These are phyloP conservation scores for Neospora caninum DNA, from an alignment of 169 alveolate species.

Conservation along the genomic window DNA sequence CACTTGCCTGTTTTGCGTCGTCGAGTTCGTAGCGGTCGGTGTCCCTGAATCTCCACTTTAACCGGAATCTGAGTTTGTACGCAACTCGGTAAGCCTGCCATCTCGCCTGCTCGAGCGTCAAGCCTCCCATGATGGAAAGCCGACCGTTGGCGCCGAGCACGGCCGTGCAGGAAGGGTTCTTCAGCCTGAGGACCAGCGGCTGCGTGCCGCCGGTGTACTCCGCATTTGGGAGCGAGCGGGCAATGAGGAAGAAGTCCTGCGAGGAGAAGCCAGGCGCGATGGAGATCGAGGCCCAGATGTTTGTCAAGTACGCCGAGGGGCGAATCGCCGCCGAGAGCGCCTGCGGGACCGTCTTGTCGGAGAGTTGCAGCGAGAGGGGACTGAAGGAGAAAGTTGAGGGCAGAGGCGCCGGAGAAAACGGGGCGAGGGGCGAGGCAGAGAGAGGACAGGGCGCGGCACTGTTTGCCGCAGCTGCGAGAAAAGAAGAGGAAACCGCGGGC, in stretches of 20 bases:
- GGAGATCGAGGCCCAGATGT: conserved; percentile 50
- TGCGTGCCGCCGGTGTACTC: conserved; percentile 40
- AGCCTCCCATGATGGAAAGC: conserved; percentile 62
- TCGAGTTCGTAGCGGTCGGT: too few species aligned
- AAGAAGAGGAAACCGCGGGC: conserved; percentile 9
- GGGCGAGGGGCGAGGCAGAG: not conserved
- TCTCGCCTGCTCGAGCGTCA: conserved; percentile 57
- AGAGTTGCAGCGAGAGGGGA: not conserved
- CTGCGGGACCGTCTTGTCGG: not conserved
- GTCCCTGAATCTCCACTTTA: conserved; percentile 41
- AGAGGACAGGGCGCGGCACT: not conserved
- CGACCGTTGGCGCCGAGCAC: conserved; percentile 44
- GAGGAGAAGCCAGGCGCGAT: conserved; percentile 44
- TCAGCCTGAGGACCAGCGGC: conserved; percentile 50
- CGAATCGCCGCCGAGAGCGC: not conserved
- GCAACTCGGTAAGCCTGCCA: conserved; percentile 67
- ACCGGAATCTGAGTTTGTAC: conserved; percentile 47
- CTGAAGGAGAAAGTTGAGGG: not conserved
- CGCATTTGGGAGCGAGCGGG: conserved; percentile 56
- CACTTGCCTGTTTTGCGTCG: too few species aligned
- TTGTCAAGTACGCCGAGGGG: conserved; percentile 53
- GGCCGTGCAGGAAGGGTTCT: conserved; percentile 64
- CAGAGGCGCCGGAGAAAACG: not conserved
- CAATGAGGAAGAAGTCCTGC: conserved; percentile 48
- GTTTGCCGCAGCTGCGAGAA: not conserved